phyloP scores from a whole-genome alignment of 768 basidiomycete species.

The Tricholoma hemisulphureum region DNA sequence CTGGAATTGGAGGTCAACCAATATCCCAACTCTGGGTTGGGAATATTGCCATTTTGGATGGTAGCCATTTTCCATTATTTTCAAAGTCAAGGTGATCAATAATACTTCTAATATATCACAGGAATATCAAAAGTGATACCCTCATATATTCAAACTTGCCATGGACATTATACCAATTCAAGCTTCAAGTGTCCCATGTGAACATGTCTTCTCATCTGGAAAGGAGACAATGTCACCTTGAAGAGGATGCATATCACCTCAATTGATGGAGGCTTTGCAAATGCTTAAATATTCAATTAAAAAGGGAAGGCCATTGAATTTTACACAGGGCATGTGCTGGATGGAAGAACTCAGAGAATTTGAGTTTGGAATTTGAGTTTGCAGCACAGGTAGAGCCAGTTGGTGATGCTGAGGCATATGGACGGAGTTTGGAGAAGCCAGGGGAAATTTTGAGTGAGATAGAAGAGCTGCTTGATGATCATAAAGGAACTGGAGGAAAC shows the following conservation, averaged over 20 bases:
- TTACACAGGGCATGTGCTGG: neutral
- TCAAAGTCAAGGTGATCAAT: neutral
- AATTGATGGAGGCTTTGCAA: slow-evolving; percentile 11
- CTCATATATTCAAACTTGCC: neutral
- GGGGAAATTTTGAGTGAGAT: neutral
- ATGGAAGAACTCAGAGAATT: neutral
- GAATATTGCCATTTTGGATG: neutral
- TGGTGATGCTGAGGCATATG: neutral
- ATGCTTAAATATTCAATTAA: slow-evolving; percentile 6
- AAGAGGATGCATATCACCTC: neutral
- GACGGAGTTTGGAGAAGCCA: neutral
- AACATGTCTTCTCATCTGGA: slow-evolving; percentile 10
- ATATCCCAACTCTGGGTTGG: neutral
- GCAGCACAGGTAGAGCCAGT: neutral
- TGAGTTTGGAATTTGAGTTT: slow-evolving; percentile 2
- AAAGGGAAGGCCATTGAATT: neutral
- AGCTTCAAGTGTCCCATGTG: slow-evolving; percentile 8
- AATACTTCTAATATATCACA: neutral
- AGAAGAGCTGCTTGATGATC: neutral
- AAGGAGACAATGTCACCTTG: slow-evolving; percentile 11
- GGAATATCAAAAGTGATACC: neutral
- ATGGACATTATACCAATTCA: slow-evolving; percentile 10
- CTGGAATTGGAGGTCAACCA: neutral
- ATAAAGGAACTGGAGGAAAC: neutral
- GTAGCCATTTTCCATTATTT: neutral